Conservation (phyloP, 2,329 filamentous ascomycete species). For the Byssothecium circinans region DNA sequence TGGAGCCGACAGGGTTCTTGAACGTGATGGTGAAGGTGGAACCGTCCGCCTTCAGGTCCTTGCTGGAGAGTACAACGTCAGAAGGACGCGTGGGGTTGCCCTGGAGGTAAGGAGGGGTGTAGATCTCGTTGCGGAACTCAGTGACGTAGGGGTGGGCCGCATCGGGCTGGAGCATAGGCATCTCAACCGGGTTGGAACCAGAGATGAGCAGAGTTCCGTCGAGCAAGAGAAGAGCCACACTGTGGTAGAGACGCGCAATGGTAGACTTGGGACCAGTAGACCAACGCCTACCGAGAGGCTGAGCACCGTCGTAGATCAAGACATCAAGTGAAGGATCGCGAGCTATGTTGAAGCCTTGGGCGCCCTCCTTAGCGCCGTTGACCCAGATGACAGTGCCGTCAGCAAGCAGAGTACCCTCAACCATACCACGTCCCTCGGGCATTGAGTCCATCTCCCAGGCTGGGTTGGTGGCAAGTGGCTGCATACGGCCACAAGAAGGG, state of each 20-base stretch:
- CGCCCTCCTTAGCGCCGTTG: conserved; percentile 60
- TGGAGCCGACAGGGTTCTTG: conserved; percentile 46
- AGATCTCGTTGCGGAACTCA: conserved; percentile 64
- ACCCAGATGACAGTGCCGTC: conserved; percentile 66
- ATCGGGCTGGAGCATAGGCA: conserved; percentile 54
- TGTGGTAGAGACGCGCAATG: conserved; percentile 60
- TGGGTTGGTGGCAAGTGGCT: conserved; percentile 53
- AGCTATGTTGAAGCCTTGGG: conserved; percentile 63
- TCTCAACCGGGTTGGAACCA: conserved; percentile 63
- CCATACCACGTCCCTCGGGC: conserved; percentile 62
- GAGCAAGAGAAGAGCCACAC: conserved; percentile 60
- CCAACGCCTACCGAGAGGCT: conserved; percentile 55
- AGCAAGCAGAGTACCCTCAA: conserved; percentile 61
- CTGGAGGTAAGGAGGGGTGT: conserved; percentile 62
- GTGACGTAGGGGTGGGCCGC: conserved; percentile 56
- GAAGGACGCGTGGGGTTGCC: conserved; percentile 57
- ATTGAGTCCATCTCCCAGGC: conserved; percentile 61
- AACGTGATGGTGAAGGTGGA: conserved; percentile 54
- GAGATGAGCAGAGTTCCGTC: conserved; percentile 63
- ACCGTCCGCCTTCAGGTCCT: conserved; percentile 48
- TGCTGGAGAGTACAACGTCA: conserved; percentile 50
- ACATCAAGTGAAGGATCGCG: conserved; percentile 57
- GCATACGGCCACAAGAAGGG: conserved; percentile 59
- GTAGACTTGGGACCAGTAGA: conserved; percentile 48
- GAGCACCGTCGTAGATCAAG: conserved; percentile 60